Evolutionary conservation across 768 basidiomycete genomes (phyloP), one percentile per base, ranked within the genome.

Genomic region (Stropharia rugosoannulata): DNA sequence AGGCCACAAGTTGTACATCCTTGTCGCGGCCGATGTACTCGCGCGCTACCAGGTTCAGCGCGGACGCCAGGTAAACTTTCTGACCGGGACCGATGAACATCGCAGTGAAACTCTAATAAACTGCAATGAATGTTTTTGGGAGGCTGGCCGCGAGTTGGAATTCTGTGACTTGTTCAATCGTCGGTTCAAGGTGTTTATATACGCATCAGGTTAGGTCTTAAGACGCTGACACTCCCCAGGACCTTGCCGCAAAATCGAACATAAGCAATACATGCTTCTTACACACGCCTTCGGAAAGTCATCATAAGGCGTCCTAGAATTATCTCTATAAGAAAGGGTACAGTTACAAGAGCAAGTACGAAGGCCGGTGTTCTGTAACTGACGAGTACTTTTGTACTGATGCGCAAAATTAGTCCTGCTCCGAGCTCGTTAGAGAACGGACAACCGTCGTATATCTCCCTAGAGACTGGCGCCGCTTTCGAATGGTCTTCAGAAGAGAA

Each of bases 91-190:
- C 0, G 94, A 97, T 66, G 94, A 95, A 63, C 93, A 95, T 68
- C n/a, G 94, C 93, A 0, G 70, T 93, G 55, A 96, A 96, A 72
- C 92, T 97, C n/a, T n/a, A n/a, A n/a, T n/a, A n/a, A n/a, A n/a
- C n/a, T n/a, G n/a, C n/a, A n/a, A n/a, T n/a, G n/a, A n/a, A n/a
- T n/a, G n/a, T 37, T 62, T 61, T 29, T 56, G 53, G 0, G 72
- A 81, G 51, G n/a, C n/a, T n/a, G 84, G 80, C 0, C 60, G 82
- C 48, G 74, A 75, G 4, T 66, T 75, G 16, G 76, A 73, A 44
- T 87, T 95, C 61, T 94, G 91, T 66, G 85, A 93, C 64, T 61
- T 71, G 12, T 73, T 93, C 35, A 89, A 86, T 55, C 67, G 80
- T 60, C 75, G 84, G 46, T 96, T 96, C 39, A 39, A 44, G n/a